Conservation (phyloP, 1,284 basidiomycete genomes). For the Ceratobasidium sp. region DNA sequence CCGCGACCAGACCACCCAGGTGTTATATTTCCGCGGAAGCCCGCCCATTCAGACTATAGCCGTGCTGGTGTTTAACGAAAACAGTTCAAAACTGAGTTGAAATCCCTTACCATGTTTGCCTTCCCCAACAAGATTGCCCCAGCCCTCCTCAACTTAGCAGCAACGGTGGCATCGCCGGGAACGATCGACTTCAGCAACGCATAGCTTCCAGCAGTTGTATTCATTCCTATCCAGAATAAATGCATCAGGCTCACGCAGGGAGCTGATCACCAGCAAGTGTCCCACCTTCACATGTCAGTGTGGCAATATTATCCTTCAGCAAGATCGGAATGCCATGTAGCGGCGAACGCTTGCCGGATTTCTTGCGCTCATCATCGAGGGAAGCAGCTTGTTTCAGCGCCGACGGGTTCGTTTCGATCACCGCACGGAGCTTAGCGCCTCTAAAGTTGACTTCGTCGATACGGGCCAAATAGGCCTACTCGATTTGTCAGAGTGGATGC, state of each 20-base stretch:
- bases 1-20: slow-evolving; percentile 77
- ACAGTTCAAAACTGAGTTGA: neutral
- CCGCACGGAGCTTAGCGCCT: slow-evolving; percentile 50
- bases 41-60: slow-evolving; percentile 67
- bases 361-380: slow-evolving; percentile 51
- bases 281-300: slow-evolving; percentile 40
- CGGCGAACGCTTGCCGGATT: slow-evolving; percentile 45
- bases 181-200: slow-evolving; percentile 70
- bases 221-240: slow-evolving; percentile 43
- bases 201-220: slow-evolving; percentile 64
- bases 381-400: slow-evolving; percentile 47
- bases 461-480: slow-evolving; percentile 53
- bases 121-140: slow-evolving; percentile 75
- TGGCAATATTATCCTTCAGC: slow-evolving; percentile 56
- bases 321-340: slow-evolving; percentile 55
- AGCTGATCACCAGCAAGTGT: neutral
- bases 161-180: slow-evolving; percentile 72
- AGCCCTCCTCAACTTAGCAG: slow-evolving; percentile 70
- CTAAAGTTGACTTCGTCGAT: slow-evolving; percentile 53
- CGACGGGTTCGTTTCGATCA: slow-evolving; percentile 53
- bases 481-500: neutral
- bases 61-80: neutral
- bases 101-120: slow-evolving; percentile 61
- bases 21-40: slow-evolving; percentile 65
- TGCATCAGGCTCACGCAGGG: neutral